These are phyloP conservation scores for Pyrenula massariospora DNA, from an alignment of 495 filamentous ascomycete species.

Conservation along the genomic window DNA sequence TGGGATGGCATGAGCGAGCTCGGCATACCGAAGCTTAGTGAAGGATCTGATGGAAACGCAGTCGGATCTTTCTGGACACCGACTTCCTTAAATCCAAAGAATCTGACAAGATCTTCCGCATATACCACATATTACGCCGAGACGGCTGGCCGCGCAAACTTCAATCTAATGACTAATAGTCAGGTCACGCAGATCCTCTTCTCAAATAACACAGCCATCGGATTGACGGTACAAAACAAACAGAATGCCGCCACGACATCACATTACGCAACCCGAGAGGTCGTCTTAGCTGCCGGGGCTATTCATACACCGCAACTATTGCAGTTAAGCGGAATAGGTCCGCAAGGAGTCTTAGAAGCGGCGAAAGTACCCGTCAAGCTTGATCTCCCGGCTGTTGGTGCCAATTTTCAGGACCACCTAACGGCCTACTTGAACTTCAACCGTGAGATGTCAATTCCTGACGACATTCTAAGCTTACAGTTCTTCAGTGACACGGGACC, in stretches of 20 bases:
- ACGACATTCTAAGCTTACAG: background rate
- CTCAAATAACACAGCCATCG: conserved; percentile 14
- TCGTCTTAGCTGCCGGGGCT: conserved; percentile 46
- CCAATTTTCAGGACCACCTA: conserved; percentile 46
- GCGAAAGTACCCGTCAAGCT: conserved; percentile 30
- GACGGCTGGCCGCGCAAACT: conserved; percentile 3
- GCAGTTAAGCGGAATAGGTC: conserved; percentile 43
- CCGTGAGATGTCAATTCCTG: background rate
- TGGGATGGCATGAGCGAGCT: background rate
- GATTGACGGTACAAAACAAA: conserved; percentile 14
- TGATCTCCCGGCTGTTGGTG: conserved; percentile 42
- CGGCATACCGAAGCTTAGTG: background rate
- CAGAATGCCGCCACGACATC: conserved; percentile 5
- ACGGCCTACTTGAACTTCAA: background rate
- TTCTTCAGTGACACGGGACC: background rate
- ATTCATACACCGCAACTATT: conserved; percentile 46
- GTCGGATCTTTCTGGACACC: background rate
- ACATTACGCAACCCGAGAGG: conserved; percentile 35
- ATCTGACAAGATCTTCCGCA: background rate
- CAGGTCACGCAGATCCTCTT: conserved; percentile 11
- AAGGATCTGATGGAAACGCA: background rate
- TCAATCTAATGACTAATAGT: conserved; percentile 7
- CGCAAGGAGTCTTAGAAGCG: conserved; percentile 22
- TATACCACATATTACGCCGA: background rate
- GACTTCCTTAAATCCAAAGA: background rate